Conservation (phyloP, 1,284 basidiomycete species). For the Melampsora abietis-canadensis region DNA sequence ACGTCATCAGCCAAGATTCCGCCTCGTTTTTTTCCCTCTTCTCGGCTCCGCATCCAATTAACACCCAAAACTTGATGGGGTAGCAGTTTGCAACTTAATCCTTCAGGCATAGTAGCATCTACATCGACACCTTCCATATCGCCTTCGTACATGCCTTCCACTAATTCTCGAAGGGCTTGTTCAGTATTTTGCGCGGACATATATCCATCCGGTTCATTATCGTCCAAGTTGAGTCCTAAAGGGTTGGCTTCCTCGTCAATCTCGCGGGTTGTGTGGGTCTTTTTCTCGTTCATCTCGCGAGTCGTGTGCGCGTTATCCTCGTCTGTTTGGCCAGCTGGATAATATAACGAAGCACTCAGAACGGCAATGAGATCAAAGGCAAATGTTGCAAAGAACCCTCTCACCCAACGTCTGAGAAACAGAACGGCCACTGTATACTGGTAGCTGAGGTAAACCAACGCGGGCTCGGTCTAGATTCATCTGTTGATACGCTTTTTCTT, state of each 20-base stretch:
- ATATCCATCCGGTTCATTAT: conserved; percentile 33
- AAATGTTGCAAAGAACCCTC: no score
- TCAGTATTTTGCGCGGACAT: conserved; percentile 57
- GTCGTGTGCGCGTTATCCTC: background rate
- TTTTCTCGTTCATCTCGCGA: background rate
- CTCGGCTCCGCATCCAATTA: conserved; percentile 81
- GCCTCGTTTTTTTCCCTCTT: conserved; percentile 70
- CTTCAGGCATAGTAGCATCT: conserved; percentile 60
- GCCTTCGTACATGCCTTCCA: conserved; percentile 58
- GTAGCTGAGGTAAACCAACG: no score
- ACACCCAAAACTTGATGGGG: conserved; percentile 83
- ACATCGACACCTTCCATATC: conserved; percentile 64
- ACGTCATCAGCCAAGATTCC: conserved; percentile 92
- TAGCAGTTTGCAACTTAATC: conserved; percentile 65
- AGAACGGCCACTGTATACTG: no score
- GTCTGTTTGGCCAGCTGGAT: no score
- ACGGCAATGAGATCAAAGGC: no score
- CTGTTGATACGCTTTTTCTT: no score
- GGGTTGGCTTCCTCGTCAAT: conserved; percentile 11
- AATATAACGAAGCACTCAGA: no score
- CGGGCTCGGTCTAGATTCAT: no score
- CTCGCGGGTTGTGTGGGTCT: background rate
- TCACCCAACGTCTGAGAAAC: no score
- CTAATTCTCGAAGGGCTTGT: conserved; percentile 58
- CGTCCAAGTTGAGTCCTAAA: conserved; percentile 10